Conservation (phyloP, 345 rosid genomes). For the Bruguiera parviflora region DNA sequence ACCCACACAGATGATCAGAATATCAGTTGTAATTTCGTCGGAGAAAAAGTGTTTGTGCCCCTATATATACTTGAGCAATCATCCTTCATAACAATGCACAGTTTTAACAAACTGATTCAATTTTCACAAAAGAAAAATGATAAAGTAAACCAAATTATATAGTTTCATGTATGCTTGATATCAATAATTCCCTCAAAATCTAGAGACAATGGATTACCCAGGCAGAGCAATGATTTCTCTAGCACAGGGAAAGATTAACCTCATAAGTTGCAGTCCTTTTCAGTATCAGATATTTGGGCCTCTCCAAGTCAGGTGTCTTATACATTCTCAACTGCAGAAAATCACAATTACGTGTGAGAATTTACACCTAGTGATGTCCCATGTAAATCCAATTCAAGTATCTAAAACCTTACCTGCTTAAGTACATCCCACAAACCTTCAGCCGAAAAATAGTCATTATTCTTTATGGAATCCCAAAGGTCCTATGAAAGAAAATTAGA, state of each 20-base stretch:
- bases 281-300: conserved; percentile 68
- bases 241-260: conserved; percentile 33
- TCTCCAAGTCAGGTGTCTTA: conserved; percentile 77
- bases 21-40: too few species aligned
- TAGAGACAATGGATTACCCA: neutral
- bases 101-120: neutral
- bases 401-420: conserved; percentile 55
- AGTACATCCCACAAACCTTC: conserved; percentile 75
- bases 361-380: neutral
- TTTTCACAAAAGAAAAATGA: neutral
- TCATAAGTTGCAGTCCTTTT: conserved; percentile 73
- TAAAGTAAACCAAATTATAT: neutral
- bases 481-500: conserved; percentile 38
- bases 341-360: neutral
- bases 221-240: neutral
- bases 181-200: neutral
- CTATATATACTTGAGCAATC: too few species aligned
- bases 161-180: neutral
- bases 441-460: conserved; percentile 64
- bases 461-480: conserved; percentile 73
- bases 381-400: conserved; percentile 8
- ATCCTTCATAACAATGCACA: neutral
- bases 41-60: too few species aligned
- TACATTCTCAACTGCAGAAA: conserved; percentile 53
- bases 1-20: too few species aligned